Conservation (phyloP, 139 green algal genomes). For the Micractinium conductrix region DNA sequence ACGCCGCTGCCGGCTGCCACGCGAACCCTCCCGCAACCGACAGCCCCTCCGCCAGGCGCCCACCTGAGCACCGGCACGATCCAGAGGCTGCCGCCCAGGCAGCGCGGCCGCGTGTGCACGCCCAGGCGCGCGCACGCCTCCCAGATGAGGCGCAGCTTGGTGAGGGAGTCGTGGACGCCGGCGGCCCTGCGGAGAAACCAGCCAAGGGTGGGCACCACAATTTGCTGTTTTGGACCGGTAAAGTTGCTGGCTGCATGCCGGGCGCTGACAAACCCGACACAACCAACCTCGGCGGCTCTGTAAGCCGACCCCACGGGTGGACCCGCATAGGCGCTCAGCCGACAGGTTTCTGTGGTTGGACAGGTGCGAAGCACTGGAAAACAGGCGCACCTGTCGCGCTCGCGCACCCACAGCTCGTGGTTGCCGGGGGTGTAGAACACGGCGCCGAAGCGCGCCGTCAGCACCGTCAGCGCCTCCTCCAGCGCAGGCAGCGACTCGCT, state of each 20-base stretch:
- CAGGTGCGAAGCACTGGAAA: too few species aligned
- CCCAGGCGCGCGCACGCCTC: slow-evolving; percentile 55
- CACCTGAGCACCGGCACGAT: slow-evolving; percentile 62
- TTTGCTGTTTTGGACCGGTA: too few species aligned
- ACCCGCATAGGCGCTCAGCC: too few species aligned
- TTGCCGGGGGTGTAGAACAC: slow-evolving; percentile 80
- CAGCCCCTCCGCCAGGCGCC: not conserved
- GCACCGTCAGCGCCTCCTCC: slow-evolving; percentile 50
- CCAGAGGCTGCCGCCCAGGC: slow-evolving; percentile 49
- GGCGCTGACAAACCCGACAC: too few species aligned
- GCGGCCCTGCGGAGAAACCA: slow-evolving; percentile 34
- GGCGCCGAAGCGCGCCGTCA: slow-evolving; percentile 48
- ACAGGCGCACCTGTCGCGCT: slow-evolving; percentile 11
- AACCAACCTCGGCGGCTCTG: too few species aligned
- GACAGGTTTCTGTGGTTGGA: too few species aligned
- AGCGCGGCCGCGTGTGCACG: slow-evolving; percentile 39
- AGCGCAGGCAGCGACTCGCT: slow-evolving; percentile 64
- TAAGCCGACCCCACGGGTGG: too few species aligned
- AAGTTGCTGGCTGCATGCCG: too few species aligned
- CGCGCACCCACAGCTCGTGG: slow-evolving; percentile 69
- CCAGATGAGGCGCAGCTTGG: slow-evolving; percentile 60
- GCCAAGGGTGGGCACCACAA: too few species aligned
- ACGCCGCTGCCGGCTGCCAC: not conserved
- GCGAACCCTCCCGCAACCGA: not conserved
- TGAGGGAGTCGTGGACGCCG: slow-evolving; percentile 21